Base-by-base conservation (phyloP, 257 asterid genomes). In the Nicotiana tabacum region DNA sequence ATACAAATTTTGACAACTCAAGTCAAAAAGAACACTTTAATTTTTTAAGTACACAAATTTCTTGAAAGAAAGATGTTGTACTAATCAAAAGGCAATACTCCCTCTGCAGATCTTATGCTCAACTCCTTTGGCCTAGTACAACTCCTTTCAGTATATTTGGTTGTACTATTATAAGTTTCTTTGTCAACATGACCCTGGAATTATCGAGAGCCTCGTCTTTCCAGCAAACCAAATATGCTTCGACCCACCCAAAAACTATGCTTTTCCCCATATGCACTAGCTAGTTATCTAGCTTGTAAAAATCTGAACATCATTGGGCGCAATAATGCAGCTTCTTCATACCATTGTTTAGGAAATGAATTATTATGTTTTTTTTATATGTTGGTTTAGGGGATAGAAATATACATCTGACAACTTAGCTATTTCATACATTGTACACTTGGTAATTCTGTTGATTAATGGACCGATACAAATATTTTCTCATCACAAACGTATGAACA, bases 371-470 rank as follows among this genome's bases (percentile, higher is more conserved):
- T 46, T 46, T 13, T 70, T 9, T 1, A 27, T 76, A 76, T 7
- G 62, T 27, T 48, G 3, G 13, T 74, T 6, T 74, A 51, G 64
- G 43, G 27, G 62, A 6, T 51, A 74, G 32, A 51, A 15, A 46
- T 10, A 74, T 74, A 51, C 4, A 48, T 74, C 39, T 27, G 11
- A 51, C 15, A 46, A 74, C 39, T 27, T 24, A 21, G 53, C 64
- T 51, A 76, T 76, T 27, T 48, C 39, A 27, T 76, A 76, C 79
- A 72, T 72, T 46, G 21, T 72, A 72, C 80, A 74, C 61, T 76
- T 51, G 80, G 24, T 6, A 72, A 27, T 51, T 76, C 64, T 27
- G 43, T 76, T 27, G 80, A 48, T 27, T 27, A 76, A 51, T 51
- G 46, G 80, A 46, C 61, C 4, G 79, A 76, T 51, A 51, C 79